Percentiles rank a stretch among this genome's conserved stretches.
Conservation (phyloP, 2,329 filamentous ascomycete species). For the Fusarium beomiforme region DNA sequence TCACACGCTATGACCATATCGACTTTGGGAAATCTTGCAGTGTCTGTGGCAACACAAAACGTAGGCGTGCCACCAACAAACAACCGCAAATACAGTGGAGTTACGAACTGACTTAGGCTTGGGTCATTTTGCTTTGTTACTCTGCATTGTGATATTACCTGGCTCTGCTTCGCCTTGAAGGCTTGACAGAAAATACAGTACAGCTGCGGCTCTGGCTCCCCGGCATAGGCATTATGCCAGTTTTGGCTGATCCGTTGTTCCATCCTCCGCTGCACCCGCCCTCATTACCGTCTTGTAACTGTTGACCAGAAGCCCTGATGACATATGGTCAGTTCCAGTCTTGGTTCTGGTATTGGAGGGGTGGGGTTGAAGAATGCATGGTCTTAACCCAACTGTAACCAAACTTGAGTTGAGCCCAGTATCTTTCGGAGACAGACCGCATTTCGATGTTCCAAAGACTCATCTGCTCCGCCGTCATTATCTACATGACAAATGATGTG, state of each 20-base stretch:
- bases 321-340: conserved; percentile 20
- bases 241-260: conserved; percentile 23
- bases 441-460: conserved; percentile 29
- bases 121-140: conserved; percentile 21
- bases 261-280: conserved; percentile 28
- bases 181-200: background rate
- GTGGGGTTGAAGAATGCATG: conserved; percentile 29
- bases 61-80: conserved; percentile 8
- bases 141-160: conserved; percentile 17
- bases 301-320: conserved; percentile 20
- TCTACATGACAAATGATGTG: conserved; percentile 11
- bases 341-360: conserved; percentile 27
- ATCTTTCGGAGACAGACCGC: conserved; percentile 6
- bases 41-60: conserved; percentile 28
- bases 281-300: background rate
- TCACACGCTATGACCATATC: conserved; percentile 15
- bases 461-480: conserved; percentile 34
- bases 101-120: conserved; percentile 8
- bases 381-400: conserved; percentile 14
- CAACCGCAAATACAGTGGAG: conserved; percentile 16
- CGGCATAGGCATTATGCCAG: conserved; percentile 9
- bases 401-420: conserved; percentile 11
- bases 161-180: conserved; percentile 18
- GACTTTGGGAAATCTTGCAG: conserved; percentile 18
- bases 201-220: conserved; percentile 14